Evolutionary conservation across 2,329 filamentous ascomycete genomes (phyloP).

Genomic region (Kalmusia sp.): DNA sequence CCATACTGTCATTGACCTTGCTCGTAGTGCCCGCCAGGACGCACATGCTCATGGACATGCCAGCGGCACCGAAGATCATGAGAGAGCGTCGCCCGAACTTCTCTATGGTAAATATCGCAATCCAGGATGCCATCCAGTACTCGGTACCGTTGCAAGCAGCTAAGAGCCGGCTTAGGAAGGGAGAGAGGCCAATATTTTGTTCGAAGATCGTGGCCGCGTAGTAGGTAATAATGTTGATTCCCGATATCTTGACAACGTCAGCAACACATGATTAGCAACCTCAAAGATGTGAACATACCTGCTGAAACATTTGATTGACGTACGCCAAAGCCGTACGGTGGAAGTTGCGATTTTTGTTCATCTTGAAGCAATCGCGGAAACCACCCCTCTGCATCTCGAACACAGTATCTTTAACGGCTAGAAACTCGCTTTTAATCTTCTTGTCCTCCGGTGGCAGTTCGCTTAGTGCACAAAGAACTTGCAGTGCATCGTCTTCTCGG

Average conservation of each 20-base stretch:
- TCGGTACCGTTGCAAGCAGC: conserved; percentile 53
- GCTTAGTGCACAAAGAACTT: conserved; percentile 46
- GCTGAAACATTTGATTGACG: conserved; percentile 55
- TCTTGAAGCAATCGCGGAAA: conserved; percentile 66
- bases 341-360: conserved; percentile 55
- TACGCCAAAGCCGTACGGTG: conserved; percentile 53
- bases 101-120: conserved; percentile 51
- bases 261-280: conserved; percentile 27
- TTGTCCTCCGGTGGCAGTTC: conserved; percentile 48
- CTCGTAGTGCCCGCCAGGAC: conserved; percentile 43
- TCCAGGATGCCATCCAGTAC: conserved; percentile 51
- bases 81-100: conserved; percentile 46
- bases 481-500: conserved; percentile 51
- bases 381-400: conserved; percentile 52
- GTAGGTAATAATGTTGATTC: conserved; percentile 48
- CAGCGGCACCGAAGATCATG: conserved; percentile 48
- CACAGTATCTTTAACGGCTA: conserved; percentile 46
- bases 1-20: conserved; percentile 34
- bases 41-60: conserved; percentile 44
- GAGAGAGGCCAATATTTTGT: conserved; percentile 47
- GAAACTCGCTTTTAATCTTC: conserved; percentile 45
- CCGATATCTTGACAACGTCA: conserved; percentile 51
- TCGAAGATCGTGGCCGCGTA: conserved; percentile 53
- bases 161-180: conserved; percentile 43
- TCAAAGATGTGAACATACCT: conserved; percentile 30